Evolutionary conservation across 257 asterid species (phyloP), one percentile per base, ranked within the genome.

Genomic region (Solanum appendiculatum): DNA sequence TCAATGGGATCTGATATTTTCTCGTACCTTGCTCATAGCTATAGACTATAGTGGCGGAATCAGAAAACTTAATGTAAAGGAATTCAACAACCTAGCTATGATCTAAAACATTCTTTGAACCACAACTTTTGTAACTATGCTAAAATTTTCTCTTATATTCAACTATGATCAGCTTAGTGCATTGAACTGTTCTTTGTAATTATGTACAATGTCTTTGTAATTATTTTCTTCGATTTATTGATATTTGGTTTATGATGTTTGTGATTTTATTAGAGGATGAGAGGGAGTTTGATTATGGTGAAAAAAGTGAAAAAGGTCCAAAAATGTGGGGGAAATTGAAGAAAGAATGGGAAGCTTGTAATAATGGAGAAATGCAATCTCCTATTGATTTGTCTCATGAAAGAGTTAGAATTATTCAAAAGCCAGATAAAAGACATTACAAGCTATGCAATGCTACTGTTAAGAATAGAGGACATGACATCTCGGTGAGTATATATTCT

Each of bases 391-490:
- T 82, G 51, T 87, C 82, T 13, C 31, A 82, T 33, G 46, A 68
- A 31, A 82, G 83, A 16, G 74, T 87, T 54, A 70, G 31, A 48
- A 51, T 81, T 27, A 33, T 39, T 13, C 82, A 15, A 34, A 58
- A 86, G 16, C 75, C 77, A 48, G 86, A 68, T 14, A 86, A 34
- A 39, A 82, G 44, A 13, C 84, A 51, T 82, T 87, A 87, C 54
- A 87, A 51, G 83, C 83, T 64, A 13, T 70, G 83, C 21, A 87
- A 87, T 82, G 89, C 89, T 33, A 87, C 89, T 48, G 34, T 87
- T 9, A 82, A 81, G 18, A 87, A 87, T 13, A 83, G 89, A 82
- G 89, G 89, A n/a, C 89, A 87, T 37, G 88, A 86, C 3, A 86
- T 86, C 15, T 75, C 84, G 13, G 87, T 86, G 27, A 70, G 69